Conservation (phyloP, 371 early-diverging fungal species). For the Mortierella sp. region DNA sequence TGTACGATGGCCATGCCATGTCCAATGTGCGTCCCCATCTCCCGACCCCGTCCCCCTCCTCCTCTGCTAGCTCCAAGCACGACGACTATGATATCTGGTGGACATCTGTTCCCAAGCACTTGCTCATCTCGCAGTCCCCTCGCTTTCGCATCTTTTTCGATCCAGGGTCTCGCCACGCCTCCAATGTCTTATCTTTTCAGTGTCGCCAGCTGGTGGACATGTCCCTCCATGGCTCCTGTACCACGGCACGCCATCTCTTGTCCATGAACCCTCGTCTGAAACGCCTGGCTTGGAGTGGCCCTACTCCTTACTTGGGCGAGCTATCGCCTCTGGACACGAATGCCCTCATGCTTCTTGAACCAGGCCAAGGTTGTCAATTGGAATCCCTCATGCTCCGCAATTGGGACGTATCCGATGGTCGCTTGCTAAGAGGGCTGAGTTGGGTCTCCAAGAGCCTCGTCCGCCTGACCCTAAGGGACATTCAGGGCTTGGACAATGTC, state of each 20-base stretch:
- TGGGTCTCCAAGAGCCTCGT: neutral
- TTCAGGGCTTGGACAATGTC: slow-evolving; percentile 10
- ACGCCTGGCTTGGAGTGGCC: slow-evolving; percentile 13
- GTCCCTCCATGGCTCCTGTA: slow-evolving; percentile 3
- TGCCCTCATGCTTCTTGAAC: neutral
- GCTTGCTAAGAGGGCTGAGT: neutral
- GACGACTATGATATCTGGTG: too few species aligned
- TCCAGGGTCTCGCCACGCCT: neutral
- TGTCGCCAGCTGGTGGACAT: slow-evolving; percentile 16
- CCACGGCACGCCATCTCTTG: slow-evolving; percentile 5
- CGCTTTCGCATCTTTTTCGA: slow-evolving; percentile 14
- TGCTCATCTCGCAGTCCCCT: slow-evolving; percentile 3
- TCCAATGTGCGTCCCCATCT: too few species aligned
- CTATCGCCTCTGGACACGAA: slow-evolving; percentile 6
- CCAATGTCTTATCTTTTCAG: neutral
- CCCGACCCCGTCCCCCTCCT: too few species aligned
- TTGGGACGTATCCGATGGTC: slow-evolving; percentile 16
- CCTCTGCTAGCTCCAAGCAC: too few species aligned
- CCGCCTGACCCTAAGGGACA: neutral
- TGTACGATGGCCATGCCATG: slow-evolving; percentile 26
- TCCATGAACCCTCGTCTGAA: slow-evolving; percentile 1
- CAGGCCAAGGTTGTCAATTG: too few species aligned
- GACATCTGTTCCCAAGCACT: neutral
- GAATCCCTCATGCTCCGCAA: too few species aligned
- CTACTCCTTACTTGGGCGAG: slow-evolving; percentile 16